Percentiles rank a stretch among this genome's conserved stretches.
Evolutionary conservation across 106 monocot species (phyloP).

Genomic region (Narthecium ossifragum): DNA sequence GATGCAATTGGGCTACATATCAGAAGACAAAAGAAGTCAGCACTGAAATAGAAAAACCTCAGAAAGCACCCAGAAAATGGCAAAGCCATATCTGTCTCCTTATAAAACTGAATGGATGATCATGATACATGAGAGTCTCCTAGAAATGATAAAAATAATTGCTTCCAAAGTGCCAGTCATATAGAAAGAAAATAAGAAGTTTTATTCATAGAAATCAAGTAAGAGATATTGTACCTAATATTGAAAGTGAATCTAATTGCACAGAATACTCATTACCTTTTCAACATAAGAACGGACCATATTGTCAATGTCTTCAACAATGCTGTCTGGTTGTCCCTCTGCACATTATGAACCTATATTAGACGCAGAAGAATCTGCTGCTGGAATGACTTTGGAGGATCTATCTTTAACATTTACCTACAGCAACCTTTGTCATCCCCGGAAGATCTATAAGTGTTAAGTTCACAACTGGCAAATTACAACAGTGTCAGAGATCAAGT

Average conservation of each 20-base stretch:
- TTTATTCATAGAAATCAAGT: too few species aligned
- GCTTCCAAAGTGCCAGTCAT: too few species aligned
- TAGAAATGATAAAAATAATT: neutral
- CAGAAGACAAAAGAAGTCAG: neutral
- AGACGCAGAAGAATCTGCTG: neutral
- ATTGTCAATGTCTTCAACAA: conserved; percentile 93
- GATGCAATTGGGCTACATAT: conserved; percentile 80
- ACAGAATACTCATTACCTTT: conserved; percentile 48
- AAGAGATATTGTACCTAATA: too few species aligned
- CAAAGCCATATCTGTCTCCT: neutral
- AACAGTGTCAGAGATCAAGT: conserved; percentile 4
- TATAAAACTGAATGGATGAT: neutral
- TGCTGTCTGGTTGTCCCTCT: conserved; percentile 95
- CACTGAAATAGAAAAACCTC: neutral
- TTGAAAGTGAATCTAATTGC: too few species aligned
- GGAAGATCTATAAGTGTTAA: conserved; percentile 97
- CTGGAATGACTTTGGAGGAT: neutral
- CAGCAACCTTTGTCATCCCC: conserved; percentile 96
- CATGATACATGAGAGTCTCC: neutral
- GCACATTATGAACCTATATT: neutral
- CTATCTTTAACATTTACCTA: conserved; percentile 42
- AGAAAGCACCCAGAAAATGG: neutral
- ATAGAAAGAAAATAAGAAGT: too few species aligned
- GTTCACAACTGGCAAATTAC: conserved; percentile 76
- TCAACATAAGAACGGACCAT: conserved; percentile 98